These are phyloP conservation scores for Talaromyces adpressus DNA, from an alignment of 495 filamentous ascomycete species.

Conservation along the genomic window DNA sequence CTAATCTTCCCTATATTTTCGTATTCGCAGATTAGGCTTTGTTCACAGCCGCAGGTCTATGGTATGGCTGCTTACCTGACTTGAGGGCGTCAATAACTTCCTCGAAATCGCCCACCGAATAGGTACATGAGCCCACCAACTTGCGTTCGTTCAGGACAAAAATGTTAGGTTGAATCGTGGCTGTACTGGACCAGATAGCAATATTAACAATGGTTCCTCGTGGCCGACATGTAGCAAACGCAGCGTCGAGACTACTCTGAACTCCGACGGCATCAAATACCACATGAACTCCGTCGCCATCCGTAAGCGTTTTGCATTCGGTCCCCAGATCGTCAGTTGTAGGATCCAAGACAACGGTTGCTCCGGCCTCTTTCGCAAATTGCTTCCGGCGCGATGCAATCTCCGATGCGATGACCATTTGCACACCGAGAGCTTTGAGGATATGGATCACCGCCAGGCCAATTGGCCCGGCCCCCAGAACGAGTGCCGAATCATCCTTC, in stretches of 20 bases:
- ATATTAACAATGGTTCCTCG: slow-evolving; percentile 48
- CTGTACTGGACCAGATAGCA: slow-evolving; percentile 42
- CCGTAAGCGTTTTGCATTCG: slow-evolving; percentile 26
- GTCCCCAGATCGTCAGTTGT: slow-evolving; percentile 34
- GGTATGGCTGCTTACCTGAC: slow-evolving; percentile 32
- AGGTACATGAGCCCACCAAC: slow-evolving; percentile 33
- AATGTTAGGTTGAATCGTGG: slow-evolving; percentile 28
- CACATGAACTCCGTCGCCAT: slow-evolving; percentile 36
- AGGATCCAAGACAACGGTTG: slow-evolving; percentile 45
- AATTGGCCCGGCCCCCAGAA: slow-evolving; percentile 55
- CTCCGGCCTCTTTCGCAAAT: slow-evolving; percentile 45
- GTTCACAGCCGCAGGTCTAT: too few species aligned
- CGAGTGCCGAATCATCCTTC: slow-evolving; percentile 34
- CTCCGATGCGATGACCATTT: slow-evolving; percentile 51
- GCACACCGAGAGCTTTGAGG: slow-evolving; percentile 39
- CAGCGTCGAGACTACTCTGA: slow-evolving; percentile 32
- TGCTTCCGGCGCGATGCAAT: slow-evolving; percentile 34
- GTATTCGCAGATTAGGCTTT: too few species aligned
- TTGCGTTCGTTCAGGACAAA: slow-evolving; percentile 23
- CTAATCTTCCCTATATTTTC: slow-evolving; percentile 30
- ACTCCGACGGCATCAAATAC: slow-evolving; percentile 48
- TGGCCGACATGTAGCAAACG: slow-evolving; percentile 30
- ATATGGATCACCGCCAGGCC: slow-evolving; percentile 50
- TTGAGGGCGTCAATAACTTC: slow-evolving; percentile 48
- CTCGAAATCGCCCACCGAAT: slow-evolving; percentile 46